These are phyloP conservation scores for Cladosporium colombiae DNA, from an alignment of 2,329 filamentous ascomycete genomes.

Conservation along the genomic window DNA sequence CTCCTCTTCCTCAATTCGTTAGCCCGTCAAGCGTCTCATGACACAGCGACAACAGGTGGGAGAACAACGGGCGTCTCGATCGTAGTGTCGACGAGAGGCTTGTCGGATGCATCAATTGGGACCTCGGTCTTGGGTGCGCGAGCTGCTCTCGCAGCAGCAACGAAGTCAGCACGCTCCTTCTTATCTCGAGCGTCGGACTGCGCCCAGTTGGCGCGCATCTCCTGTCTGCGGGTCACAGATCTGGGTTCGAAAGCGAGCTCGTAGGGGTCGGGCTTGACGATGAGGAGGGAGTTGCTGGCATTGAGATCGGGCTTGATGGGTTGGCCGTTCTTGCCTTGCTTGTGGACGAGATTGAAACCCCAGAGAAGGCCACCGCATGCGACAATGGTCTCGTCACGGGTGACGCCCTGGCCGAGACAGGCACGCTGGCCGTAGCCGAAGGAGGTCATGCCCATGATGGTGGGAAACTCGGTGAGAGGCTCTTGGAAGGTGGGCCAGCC, in stretches of 20 bases:
- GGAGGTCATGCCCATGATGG: slow-evolving; percentile 63
- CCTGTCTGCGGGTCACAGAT: slow-evolving; percentile 43
- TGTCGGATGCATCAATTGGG: background rate
- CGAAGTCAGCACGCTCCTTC: slow-evolving; percentile 40
- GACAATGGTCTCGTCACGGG: slow-evolving; percentile 60
- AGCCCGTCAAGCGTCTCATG: background rate
- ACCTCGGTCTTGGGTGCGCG: slow-evolving; percentile 12
- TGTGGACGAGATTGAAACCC: slow-evolving; percentile 51
- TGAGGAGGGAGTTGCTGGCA: slow-evolving; percentile 58
- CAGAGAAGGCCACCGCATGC: slow-evolving; percentile 54
- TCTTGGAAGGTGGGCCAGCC: slow-evolving; percentile 65
- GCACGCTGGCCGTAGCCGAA: slow-evolving; percentile 66
- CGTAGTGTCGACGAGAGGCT: slow-evolving; percentile 2
- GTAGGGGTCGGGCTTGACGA: slow-evolving; percentile 59
- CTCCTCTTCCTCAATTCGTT: slow-evolving; percentile 16
- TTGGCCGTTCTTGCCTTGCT: slow-evolving; percentile 36
- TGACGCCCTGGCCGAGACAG: slow-evolving; percentile 64
- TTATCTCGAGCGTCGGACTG: slow-evolving; percentile 41
- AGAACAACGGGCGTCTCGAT: slow-evolving; percentile 2
- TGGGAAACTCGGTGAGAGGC: slow-evolving; percentile 63
- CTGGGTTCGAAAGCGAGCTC: slow-evolving; percentile 57
- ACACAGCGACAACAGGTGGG: slow-evolving; percentile 4
- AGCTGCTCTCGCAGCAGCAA: slow-evolving; percentile 26
- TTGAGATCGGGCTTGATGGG: slow-evolving; percentile 43
- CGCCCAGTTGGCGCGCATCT: slow-evolving; percentile 44